These are phyloP conservation scores for Phytophthora hibernalis DNA, from an alignment of 352 stramenopile genomes.

Conservation along the genomic window DNA sequence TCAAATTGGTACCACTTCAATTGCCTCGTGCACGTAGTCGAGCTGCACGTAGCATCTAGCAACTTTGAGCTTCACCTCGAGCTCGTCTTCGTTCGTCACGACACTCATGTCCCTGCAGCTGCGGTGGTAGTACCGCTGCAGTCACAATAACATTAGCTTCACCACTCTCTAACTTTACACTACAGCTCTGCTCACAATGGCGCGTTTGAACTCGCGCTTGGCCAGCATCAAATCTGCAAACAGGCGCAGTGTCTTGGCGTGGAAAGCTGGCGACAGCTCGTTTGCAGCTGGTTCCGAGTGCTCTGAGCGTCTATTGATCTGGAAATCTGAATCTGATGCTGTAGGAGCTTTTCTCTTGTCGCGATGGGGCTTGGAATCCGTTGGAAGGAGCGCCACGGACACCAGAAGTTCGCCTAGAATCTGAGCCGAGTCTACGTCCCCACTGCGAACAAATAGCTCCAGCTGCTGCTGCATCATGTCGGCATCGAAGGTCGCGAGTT, in stretches of 20 bases:
- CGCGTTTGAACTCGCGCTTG: conserved; percentile 75
- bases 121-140: conserved; percentile 39
- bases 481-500: conserved; percentile 36
- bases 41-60: conserved; percentile 75
- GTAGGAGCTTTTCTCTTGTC: conserved; percentile 7
- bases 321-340: conserved; percentile 20
- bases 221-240: conserved; percentile 75
- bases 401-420: conserved; percentile 72
- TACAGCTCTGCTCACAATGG: conserved; percentile 54
- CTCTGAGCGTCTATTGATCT: conserved; percentile 8
- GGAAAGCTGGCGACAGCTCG: conserved; percentile 47
- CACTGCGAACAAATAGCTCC: conserved; percentile 53
- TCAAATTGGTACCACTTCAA: conserved; percentile 57
- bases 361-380: conserved; percentile 10
- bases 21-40: conserved; percentile 59
- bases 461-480: conserved; percentile 71
- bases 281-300: not conserved
- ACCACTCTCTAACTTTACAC: not conserved
- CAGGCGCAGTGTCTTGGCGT: conserved; percentile 60
- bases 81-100: conserved; percentile 32
- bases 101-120: conserved; percentile 36
- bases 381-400: conserved; percentile 46
- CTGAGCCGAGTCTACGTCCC: conserved; percentile 64
- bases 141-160: conserved; percentile 7
- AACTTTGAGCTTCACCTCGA: conserved; percentile 64